Evolutionary conservation across 495 filamentous ascomycete species (phyloP), one percentile per base, ranked within the genome.

Genomic region (Penicillium psychrofluorescens): DNA sequence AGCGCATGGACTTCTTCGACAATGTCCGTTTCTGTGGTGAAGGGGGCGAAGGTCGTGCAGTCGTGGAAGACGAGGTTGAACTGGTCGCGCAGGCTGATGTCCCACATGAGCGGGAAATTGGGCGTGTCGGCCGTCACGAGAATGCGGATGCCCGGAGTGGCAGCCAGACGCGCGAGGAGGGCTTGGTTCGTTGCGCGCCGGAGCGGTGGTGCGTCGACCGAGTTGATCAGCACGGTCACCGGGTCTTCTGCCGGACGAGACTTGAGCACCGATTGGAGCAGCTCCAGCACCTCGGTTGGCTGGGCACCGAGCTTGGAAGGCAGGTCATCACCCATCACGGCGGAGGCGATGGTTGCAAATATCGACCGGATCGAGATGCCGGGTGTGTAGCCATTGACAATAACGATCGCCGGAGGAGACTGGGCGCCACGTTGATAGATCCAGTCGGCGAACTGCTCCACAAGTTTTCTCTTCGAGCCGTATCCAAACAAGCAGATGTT

Each of bases 31-130:
- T 89, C 66, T 43, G 90, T 85, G n/a, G 74, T 71, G 54, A 81
- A 89, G 0, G 87, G 78, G 0, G 75, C 67, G 51, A 95, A 97
- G 1, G 94, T 97, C 2, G 92, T 97, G 57, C 83, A 83, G 64
- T 96, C 90, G 65, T 98, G 92, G 70, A 90, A 95, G 12, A 89
- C 69, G 48, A 94, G 90, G 53, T 87, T 86, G 63, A 88, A 86
- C 16, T 84, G 78, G 1, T 85, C 81, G 29, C 82, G 82, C 11
- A 90, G 71, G 45, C 79, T 81, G 45, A 83, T 80, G 61, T 95
- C 89, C 94, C 94, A 98, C 48, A 97, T 79, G 0, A 95, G 68
- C 3, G 85, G 72, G 55, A 95, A 94, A 44, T 84, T 84, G 29
- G 90, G 89, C 4, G 88, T 88, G 66, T 96, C 88, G 38, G 84